Conservation (phyloP, 2,329 filamentous ascomycete species). For the Monascus ruber region DNA sequence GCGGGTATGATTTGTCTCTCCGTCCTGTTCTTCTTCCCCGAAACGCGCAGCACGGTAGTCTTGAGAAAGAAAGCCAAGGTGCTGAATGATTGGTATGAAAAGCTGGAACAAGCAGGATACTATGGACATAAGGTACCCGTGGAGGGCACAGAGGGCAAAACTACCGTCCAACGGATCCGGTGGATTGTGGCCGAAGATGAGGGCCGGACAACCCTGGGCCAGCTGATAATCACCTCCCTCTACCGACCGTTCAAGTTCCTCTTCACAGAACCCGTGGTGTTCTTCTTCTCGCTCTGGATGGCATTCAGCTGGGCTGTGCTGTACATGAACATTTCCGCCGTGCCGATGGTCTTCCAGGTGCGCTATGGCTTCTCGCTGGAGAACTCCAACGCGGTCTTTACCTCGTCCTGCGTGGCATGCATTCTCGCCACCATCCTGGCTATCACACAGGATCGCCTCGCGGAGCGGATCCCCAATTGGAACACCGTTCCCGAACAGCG, state of each 20-base stretch:
- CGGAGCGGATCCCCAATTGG: constrained; percentile 36
- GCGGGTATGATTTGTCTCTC: constrained; percentile 52
- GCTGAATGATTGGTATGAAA: constrained; percentile 69
- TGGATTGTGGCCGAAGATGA: constrained; percentile 76
- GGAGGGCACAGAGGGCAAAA: constrained; percentile 15
- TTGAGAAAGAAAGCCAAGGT: constrained; percentile 61
- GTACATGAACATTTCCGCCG: constrained; percentile 70
- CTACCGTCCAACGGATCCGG: constrained; percentile 46
- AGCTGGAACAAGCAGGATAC: constrained; percentile 55
- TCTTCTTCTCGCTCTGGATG: constrained; percentile 76
- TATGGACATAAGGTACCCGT: constrained; percentile 41
- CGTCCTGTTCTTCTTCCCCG: constrained; percentile 61
- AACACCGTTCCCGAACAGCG: constrained; percentile 53
- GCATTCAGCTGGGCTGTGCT: constrained; percentile 82
- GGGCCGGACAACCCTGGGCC: constrained; percentile 54
- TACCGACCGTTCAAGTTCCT: constrained; percentile 63
- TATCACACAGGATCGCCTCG: constrained; percentile 58
- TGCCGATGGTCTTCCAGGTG: constrained; percentile 63
- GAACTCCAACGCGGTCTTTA: constrained; percentile 51
- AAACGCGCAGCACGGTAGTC: constrained; percentile 72
- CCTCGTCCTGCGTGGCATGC: constrained; percentile 54
- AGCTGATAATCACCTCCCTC: constrained; percentile 63
- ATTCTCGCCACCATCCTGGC: constrained; percentile 56
- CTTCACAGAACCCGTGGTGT: constrained; percentile 51
- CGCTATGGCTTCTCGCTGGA: constrained; percentile 58